Percentiles rank a stretch among this genome's conserved stretches.
These are phyloP conservation scores for Venturia aucupariae DNA, from an alignment of 2,329 filamentous ascomycete genomes.

Conservation along the genomic window DNA sequence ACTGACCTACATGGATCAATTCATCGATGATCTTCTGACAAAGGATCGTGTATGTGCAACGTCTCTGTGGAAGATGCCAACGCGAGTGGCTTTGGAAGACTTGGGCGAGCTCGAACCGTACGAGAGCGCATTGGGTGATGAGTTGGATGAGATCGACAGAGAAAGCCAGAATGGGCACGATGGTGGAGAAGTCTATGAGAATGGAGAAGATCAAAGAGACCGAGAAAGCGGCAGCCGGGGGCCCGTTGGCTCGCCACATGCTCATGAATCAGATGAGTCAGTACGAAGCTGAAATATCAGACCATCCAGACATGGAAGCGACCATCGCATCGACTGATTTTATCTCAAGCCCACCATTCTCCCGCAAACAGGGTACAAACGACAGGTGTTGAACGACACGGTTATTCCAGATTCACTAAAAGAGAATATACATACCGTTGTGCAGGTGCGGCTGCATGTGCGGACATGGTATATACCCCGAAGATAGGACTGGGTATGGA, in stretches of 20 bases:
- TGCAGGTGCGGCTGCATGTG: neutral
- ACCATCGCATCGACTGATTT: neutral
- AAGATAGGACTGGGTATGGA: neutral
- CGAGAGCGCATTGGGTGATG: constrained; percentile 70
- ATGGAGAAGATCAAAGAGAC: neutral
- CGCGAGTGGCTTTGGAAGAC: constrained; percentile 75
- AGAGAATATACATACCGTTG: neutral
- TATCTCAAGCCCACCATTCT: neutral
- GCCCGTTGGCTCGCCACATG: neutral
- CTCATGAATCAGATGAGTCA: neutral
- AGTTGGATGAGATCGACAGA: constrained; percentile 45
- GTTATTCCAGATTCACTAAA: neutral
- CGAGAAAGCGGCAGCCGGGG: neutral
- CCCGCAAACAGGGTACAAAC: neutral
- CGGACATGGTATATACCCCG: neutral
- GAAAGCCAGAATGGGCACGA: constrained; percentile 15
- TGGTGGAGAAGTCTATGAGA: neutral
- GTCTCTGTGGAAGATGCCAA: constrained; percentile 83
- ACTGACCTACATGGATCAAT: constrained; percentile 79
- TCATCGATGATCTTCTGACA: constrained; percentile 81
- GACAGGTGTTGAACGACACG: neutral
- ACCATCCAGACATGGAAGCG: neutral
- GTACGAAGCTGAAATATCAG: neutral
- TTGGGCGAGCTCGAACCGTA: constrained; percentile 78
- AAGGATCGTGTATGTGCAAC: constrained; percentile 89